phyloP scores from a whole-genome alignment of 2,329 filamentous ascomycete species.

The Dothideomycetidae sp. region DNA sequence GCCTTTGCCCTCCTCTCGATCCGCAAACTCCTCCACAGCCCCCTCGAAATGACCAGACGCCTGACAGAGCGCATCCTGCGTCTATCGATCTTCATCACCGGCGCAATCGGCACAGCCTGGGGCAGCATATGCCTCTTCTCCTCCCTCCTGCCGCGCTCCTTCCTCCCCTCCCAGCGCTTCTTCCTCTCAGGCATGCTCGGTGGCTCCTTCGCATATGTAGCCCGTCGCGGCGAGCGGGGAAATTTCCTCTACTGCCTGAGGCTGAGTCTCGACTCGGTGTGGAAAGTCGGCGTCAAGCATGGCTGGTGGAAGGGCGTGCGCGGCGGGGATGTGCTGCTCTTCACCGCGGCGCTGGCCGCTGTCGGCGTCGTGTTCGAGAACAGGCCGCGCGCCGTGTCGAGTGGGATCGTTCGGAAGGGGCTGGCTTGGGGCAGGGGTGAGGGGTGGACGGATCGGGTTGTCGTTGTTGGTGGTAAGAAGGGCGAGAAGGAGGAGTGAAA shows the following conservation, averaged over 20 bases:
- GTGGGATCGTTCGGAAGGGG: conserved; percentile 53
- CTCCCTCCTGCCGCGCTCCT: conserved; percentile 54
- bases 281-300: conserved; percentile 88
- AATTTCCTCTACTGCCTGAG: conserved; percentile 69
- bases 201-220: conserved; percentile 72
- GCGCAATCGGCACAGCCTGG: conserved; percentile 77
- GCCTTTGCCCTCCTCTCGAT: conserved; percentile 56
- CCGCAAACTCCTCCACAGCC: conserved; percentile 53
- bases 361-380: conserved; percentile 66
- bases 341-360: conserved; percentile 63
- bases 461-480: conserved; percentile 9
- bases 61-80: conserved; percentile 57
- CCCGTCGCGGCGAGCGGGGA: conserved; percentile 47
- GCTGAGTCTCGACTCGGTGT: conserved; percentile 66
- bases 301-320: conserved; percentile 73
- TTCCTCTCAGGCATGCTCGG: conserved; percentile 78
- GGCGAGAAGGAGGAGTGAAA: conserved; percentile 17
- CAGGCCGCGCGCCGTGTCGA: conserved; percentile 52
- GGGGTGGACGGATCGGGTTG: conserved; percentile 53
- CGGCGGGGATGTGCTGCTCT: conserved; percentile 72
- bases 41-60: conserved; percentile 49
- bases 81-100: conserved; percentile 64
- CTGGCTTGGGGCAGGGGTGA: conserved; percentile 62
- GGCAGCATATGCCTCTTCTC: conserved; percentile 83
- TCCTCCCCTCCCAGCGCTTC: conserved; percentile 72